Conservation (phyloP, 2,329 filamentous ascomycete species). For the Trichophyton verrucosum region DNA sequence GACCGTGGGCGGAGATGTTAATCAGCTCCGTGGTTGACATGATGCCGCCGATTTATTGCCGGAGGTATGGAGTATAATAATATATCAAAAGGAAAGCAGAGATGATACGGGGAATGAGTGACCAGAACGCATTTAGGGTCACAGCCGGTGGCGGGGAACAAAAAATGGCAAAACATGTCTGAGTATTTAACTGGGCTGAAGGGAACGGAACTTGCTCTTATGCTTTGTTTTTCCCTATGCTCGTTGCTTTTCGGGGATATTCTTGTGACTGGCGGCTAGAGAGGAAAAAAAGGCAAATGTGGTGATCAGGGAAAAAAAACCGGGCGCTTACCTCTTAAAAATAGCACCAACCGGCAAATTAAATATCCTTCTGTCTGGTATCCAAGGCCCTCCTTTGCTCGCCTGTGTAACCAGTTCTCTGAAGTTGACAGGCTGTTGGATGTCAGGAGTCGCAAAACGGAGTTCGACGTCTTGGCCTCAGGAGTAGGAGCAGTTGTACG, state of each 20-base stretch:
- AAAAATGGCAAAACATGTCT: not conserved
- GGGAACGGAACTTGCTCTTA: not conserved
- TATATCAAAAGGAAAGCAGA: not conserved
- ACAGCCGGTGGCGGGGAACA: not conserved
- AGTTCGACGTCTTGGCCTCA: not conserved
- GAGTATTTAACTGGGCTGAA: not conserved
- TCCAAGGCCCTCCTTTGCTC: not conserved
- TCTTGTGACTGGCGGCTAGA: not conserved
- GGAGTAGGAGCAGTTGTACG: not conserved
- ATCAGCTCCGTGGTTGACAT: not conserved
- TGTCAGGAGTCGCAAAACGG: not conserved
- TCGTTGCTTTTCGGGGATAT: not conserved
- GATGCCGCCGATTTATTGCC: not conserved
- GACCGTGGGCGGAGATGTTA: not conserved
- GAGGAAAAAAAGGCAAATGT: not conserved
- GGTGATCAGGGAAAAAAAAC: not conserved
- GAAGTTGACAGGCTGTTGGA: not conserved
- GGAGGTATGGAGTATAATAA: not conserved
- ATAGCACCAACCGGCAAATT: not conserved
- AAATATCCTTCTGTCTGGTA: not conserved
- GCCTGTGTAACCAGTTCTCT: not conserved
- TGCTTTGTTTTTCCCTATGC: not conserved
- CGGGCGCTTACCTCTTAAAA: constrained; percentile 3
- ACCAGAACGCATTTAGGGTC: not conserved
- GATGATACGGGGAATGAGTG: not conserved